A percentile compares a stretch with the other conserved stretches of the same genome.
Evolutionary conservation across 2,329 filamentous ascomycete species (phyloP).

Genomic region (Phaeoacremonium minimum): DNA sequence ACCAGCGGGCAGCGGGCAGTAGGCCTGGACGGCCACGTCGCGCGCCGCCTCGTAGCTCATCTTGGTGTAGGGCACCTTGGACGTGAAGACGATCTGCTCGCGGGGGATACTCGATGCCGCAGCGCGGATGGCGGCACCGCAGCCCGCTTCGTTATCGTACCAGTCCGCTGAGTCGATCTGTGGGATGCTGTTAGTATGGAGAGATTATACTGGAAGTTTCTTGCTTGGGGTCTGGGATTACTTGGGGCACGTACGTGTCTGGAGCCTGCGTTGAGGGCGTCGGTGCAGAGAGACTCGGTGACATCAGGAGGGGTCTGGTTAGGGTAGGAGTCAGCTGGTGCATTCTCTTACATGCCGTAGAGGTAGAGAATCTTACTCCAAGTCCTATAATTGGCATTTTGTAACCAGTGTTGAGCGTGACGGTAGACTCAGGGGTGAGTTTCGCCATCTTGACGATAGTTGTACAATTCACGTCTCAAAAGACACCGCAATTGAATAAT

Average conservation of each 20-base stretch:
- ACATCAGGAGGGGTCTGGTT: no score
- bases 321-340: no score
- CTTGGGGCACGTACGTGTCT: constrained; percentile 43
- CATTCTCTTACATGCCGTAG: no score
- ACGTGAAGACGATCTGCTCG: constrained; percentile 50
- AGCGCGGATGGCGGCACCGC: constrained; percentile 36
- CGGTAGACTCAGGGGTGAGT: no score
- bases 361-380: no score
- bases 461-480: no score
- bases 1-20: constrained; percentile 58
- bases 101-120: constrained; percentile 32
- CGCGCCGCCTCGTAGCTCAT: constrained; percentile 60
- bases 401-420: no score
- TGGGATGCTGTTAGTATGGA: background rate
- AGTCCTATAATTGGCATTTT: no score
- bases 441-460: no score
- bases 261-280: constrained; percentile 47
- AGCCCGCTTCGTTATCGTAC: constrained; percentile 47
- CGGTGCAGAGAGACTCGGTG: constrained; percentile 30
- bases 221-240: no score
- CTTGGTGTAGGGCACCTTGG: constrained; percentile 41
- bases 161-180: constrained; percentile 51
- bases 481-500: no score
- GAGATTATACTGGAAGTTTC: no score
- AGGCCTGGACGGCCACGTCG: constrained; percentile 60